These are phyloP conservation scores for Diospyros kaki DNA, from an alignment of 148 eudicot species.

Conservation along the genomic window DNA sequence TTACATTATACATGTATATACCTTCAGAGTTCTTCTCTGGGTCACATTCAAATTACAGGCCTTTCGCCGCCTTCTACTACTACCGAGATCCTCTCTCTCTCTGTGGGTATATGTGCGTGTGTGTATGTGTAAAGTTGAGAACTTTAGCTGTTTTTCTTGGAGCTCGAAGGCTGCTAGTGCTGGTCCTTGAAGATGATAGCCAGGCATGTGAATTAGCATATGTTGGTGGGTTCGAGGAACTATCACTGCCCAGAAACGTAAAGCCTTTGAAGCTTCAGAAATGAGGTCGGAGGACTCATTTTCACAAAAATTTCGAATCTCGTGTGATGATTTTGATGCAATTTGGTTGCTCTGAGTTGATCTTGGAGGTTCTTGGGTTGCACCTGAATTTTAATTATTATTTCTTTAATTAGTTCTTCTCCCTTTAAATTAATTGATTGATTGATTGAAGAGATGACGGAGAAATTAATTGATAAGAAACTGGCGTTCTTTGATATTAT, in stretches of 20 bases:
- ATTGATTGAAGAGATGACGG: conserved; percentile 6
- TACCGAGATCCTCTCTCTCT: background rate
- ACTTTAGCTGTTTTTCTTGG: background rate
- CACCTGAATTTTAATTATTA: conserved; percentile 12
- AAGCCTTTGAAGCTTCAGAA: conserved; percentile 4
- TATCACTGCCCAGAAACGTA: conserved; percentile 20
- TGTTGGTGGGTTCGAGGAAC: conserved; percentile 28
- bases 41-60: conserved; percentile 28
- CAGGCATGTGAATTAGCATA: conserved; percentile 40
- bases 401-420: conserved; percentile 12
- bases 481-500: conserved; percentile 18
- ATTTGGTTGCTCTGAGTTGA: conserved; percentile 13
- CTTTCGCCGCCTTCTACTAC: conserved; percentile 33
- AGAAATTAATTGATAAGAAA: conserved; percentile 1
- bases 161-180: conserved; percentile 23
- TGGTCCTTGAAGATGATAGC: conserved; percentile 16
- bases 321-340: conserved; percentile 27
- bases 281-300: conserved; percentile 15
- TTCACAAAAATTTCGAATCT: conserved; percentile 24
- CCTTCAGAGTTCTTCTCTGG: conserved; percentile 11
- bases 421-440: conserved; percentile 10
- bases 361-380: conserved; percentile 18
- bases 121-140: conserved; percentile 8
- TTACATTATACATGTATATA: background rate
- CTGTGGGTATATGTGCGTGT: background rate